Evolutionary conservation across 2,329 filamentous ascomycete species (phyloP).

Genomic region (Scedosporium minutisporum): DNA sequence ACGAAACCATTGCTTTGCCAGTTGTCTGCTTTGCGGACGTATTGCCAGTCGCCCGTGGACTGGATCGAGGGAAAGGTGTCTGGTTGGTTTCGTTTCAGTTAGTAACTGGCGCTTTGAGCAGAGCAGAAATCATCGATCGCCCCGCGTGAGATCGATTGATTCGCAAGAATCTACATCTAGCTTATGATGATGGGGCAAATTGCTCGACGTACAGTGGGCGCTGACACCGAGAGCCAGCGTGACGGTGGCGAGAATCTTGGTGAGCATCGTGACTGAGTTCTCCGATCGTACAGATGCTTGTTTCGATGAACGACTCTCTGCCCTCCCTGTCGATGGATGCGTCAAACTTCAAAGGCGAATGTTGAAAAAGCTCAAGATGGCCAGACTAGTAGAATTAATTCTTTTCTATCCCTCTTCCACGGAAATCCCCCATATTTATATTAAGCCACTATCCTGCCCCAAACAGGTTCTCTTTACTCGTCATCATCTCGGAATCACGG

Average conservation of each 20-base stretch:
- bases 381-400: background rate
- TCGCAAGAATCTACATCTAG: background rate
- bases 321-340: background rate
- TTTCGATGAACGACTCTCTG: background rate
- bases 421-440: background rate
- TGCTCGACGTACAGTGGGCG: conserved; percentile 7
- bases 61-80: conserved; percentile 14
- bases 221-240: conserved; percentile 4
- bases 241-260: background rate
- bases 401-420: background rate
- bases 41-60: conserved; percentile 10
- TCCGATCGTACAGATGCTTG: too few relatives aligned
- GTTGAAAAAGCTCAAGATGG: too few relatives aligned
- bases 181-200: background rate
- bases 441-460: background rate
- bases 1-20: conserved; percentile 16
- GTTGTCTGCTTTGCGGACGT: conserved; percentile 15
- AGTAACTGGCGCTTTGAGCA: background rate
- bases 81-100: background rate
- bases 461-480: background rate
- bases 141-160: background rate
- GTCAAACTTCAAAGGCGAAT: background rate
- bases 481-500: background rate
- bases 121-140: background rate
- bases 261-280: background rate